Evolutionary conservation across 768 basidiomycete genomes (phyloP), one percentile per base, ranked within the genome.

Genomic region (Hortiboletus flavorubellus): DNA sequence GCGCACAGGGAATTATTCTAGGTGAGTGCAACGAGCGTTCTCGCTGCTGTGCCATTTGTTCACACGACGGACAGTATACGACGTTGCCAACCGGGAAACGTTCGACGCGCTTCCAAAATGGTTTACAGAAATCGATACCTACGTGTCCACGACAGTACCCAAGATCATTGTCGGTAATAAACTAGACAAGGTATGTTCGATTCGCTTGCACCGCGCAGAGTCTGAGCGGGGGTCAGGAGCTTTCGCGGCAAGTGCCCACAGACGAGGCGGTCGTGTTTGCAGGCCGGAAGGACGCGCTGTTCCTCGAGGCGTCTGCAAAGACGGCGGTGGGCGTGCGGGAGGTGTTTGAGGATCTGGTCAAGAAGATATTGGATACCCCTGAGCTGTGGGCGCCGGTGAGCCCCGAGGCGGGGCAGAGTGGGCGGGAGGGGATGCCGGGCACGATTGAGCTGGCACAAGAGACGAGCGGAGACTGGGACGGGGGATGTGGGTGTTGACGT

Each of bases 101-200:
- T 98, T 95, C 67, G 93, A 98, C 21, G 90, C 93, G 9, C 82
- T 98, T n/a, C 87, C 93, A 15, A 80, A 87, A 55, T 99, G 97
- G 97, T 87, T 83, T 68, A 82, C 83, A 48, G 95, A 98, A 68
- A 84, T 98, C 7, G 94, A 98, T 66, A 95, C 91, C 11, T 98
- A 97, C 67, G 91, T 95, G 51, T 85, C 85, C 2, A 77, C 78
- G 18, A 86, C 87, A 2, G 91, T 97, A 21, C 90, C 93, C 45
- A 93, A 94, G 81, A 93, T 98, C 64, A 82, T 99, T 21, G 94
- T 99, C 3, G 96, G 91, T 31, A 89, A 89, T 74, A 99, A 98
- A 73, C 76, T 96, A 16, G 94, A 98, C 77, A 96, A 95, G 80
- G 90, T 84, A 35, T 35, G 67, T 59, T 23, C 2, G 15, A n/a